Evolutionary conservation across 148 eudicot genomes (phyloP).

Genomic region (Oxyria digyna): DNA sequence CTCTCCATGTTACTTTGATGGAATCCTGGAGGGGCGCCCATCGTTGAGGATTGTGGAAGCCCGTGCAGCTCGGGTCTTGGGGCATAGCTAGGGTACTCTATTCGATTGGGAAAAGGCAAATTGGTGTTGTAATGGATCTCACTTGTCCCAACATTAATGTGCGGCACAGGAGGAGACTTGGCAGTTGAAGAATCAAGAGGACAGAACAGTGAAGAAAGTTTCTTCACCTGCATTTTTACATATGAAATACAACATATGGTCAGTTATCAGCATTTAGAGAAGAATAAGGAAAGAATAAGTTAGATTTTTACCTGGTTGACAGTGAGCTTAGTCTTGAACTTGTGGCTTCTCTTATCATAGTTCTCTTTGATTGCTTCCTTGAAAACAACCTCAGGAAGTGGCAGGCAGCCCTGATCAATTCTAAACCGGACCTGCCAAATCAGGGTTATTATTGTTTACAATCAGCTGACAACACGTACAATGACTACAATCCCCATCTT

Average conservation of each 20-base stretch:
- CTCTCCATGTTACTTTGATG: slow-evolving; percentile 12
- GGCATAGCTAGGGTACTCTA: slow-evolving; percentile 47
- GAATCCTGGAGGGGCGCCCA: slow-evolving; percentile 13
- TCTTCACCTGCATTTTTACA: slow-evolving; percentile 61
- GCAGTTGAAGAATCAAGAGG: slow-evolving; percentile 25
- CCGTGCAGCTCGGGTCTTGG: slow-evolving; percentile 25
- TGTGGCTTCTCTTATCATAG: slow-evolving; percentile 45
- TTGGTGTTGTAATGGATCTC: not conserved
- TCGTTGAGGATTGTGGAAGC: slow-evolving; percentile 10
- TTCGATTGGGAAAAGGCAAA: slow-evolving; percentile 35
- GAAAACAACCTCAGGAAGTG: slow-evolving; percentile 55
- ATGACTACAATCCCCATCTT: not conserved
- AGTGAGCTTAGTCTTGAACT: slow-evolving; percentile 62
- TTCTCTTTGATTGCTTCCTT: slow-evolving; percentile 59
- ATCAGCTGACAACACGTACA: not conserved
- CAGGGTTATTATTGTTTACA: not conserved
- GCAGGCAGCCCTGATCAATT: slow-evolving; percentile 47
- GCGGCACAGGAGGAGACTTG: slow-evolving; percentile 6
- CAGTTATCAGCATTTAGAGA: not conserved
- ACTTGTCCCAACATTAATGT: not conserved
- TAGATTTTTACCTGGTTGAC: slow-evolving; percentile 36
- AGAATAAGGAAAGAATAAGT: not conserved
- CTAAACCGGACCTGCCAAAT: slow-evolving; percentile 55
- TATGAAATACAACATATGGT: not conserved
- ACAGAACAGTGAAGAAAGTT: slow-evolving; percentile 34